Evolutionary conservation across 2,329 filamentous ascomycete species (phyloP).

Genomic region (Aspergillus sclerotialis): DNA sequence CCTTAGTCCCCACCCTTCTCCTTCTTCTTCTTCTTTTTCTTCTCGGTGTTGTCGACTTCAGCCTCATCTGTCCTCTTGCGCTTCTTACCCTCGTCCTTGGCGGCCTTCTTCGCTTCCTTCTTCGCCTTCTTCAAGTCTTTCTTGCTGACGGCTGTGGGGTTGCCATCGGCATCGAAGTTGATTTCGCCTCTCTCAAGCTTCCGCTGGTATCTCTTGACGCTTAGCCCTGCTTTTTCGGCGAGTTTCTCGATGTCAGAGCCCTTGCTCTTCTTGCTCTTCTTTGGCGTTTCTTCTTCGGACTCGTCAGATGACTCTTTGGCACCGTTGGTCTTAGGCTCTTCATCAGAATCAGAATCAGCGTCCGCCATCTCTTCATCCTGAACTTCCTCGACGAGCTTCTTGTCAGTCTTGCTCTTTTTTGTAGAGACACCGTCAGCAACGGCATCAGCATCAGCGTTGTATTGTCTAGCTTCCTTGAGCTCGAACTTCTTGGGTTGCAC

Average conservation of each 20-base stretch:
- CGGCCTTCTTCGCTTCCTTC: conserved; percentile 55
- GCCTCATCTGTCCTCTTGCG: conserved; percentile 54
- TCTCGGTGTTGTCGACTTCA: conserved; percentile 48
- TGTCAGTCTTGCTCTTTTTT: neutral
- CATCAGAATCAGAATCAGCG: conserved; percentile 24
- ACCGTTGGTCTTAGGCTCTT: conserved; percentile 18
- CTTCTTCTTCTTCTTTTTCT: conserved; percentile 46
- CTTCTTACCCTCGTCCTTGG: conserved; percentile 60
- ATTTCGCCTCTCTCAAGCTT: conserved; percentile 73
- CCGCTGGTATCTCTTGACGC: conserved; percentile 68
- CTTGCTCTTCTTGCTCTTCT: conserved; percentile 39
- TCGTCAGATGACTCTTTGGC: conserved; percentile 20
- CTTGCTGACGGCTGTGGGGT: conserved; percentile 62
- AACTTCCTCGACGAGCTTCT: conserved; percentile 31
- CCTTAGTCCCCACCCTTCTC: too few species aligned
- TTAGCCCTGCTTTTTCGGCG: conserved; percentile 62
- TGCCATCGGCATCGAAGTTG: conserved; percentile 57
- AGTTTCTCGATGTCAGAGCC: conserved; percentile 48
- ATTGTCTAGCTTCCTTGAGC: conserved; percentile 86
- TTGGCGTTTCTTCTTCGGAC: conserved; percentile 21
- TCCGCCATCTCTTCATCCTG: conserved; percentile 40
- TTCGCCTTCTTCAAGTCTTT: conserved; percentile 68
- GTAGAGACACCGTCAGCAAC: conserved; percentile 60
- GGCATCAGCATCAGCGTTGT: conserved; percentile 91
- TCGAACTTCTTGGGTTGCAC: conserved; percentile 64